These are phyloP conservation scores for Amanita muscaria DNA, from an alignment of 768 basidiomycete genomes.

Conservation along the genomic window DNA sequence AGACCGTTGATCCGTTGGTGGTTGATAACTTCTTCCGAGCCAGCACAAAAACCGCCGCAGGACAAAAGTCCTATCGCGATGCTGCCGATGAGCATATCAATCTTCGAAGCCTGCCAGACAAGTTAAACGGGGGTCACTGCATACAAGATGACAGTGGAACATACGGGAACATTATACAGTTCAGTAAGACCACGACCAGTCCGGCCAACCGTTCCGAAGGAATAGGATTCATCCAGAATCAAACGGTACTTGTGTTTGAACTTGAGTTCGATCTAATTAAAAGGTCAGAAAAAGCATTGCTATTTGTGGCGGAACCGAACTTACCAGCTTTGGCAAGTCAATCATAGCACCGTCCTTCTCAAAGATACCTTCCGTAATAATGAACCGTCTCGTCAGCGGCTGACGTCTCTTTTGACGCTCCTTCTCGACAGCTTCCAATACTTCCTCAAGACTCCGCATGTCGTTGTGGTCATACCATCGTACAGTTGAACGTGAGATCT, in stretches of 20 bases:
- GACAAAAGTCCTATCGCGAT: slow-evolving; percentile 77
- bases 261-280: slow-evolving; percentile 80
- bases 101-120: slow-evolving; percentile 59
- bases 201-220: slow-evolving; percentile 87
- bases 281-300: background rate
- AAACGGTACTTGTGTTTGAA: slow-evolving; percentile 92
- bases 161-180: slow-evolving; percentile 84
- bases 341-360: slow-evolving; percentile 90
- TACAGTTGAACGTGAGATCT: slow-evolving; percentile 85
- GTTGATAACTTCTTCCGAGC: slow-evolving; percentile 69
- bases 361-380: slow-evolving; percentile 95
- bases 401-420: slow-evolving; percentile 78
- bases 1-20: slow-evolving; percentile 98
- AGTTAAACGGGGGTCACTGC: background rate
- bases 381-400: slow-evolving; percentile 85
- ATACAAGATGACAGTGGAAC: slow-evolving; percentile 16
- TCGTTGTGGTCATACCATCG: slow-evolving; percentile 98
- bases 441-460: slow-evolving; percentile 81
- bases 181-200: slow-evolving; percentile 95
- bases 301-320: slow-evolving; percentile 25
- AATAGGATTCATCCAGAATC: slow-evolving; percentile 88
- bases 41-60: slow-evolving; percentile 92
- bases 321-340: slow-evolving; percentile 84
- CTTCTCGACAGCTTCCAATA: slow-evolving; percentile 75
- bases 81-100: slow-evolving; percentile 94